Base-by-base conservation (phyloP, 345 rosid genomes). In the Theobroma cacao region DNA sequence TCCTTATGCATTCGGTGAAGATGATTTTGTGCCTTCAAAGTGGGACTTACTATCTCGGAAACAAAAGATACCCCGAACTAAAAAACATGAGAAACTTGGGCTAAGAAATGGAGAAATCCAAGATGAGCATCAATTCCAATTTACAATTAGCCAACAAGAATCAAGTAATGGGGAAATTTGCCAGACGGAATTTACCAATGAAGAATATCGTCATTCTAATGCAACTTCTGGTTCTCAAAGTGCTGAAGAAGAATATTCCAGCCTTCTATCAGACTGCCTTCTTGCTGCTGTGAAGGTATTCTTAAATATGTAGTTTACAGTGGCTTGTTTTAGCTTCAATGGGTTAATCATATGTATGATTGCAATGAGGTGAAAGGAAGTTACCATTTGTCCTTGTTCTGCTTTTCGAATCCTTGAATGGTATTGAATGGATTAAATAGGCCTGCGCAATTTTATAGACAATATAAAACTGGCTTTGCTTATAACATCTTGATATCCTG, bases 1-100 rank as follows among this genome's bases (percentile, higher is more conserved):
- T 89, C 98, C 99, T 75, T 96, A 36, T 74, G 91, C 98, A 71
- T 96, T 94, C 85, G 91, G 89, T 88, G 91, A 89, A 59, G 94
- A 87, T 62, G 98, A 90, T 48, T 88, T 88, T 74, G 86, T 79
- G 79, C 95, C 92, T 67, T 89, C 95, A 20, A 94, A 94, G 74
- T 90, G 97, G 97, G 95, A 93, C 53, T 72, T 88, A 55, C 82
- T 86, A 9, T 88, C 84, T 41, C 87, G 87, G 80, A 94, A 90
- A 77, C 82, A 79, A 80, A 87, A 84, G 67, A 82, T 75, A 50
- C 75, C 89, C 73, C 84, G 36, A 79, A 75, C 78, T 76, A 88
- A 68, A 76, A 86, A 72, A 75, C 68, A 76, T 78, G 79, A 75
- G 76, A 87, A 75, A 80, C 61, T 75, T 77, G 81, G 81, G 75